phyloP scores from a whole-genome alignment of 2,329 filamentous ascomycete species.

The Talaromyces verruculosus region DNA sequence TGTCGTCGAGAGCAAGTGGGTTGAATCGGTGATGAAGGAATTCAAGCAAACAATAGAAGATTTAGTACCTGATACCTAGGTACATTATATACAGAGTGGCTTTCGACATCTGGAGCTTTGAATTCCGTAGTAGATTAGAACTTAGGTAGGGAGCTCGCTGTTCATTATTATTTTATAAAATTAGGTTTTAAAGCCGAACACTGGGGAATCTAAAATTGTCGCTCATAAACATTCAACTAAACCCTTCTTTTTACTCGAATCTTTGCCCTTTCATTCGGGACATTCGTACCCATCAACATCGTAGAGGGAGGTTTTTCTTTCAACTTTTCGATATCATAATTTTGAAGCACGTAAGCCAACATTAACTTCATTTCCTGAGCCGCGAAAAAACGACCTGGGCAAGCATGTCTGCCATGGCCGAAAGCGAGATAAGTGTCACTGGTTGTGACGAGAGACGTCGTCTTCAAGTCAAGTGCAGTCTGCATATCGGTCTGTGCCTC shows the following conservation, averaged over 20 bases:
- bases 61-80: background rate
- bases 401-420: conserved; percentile 56
- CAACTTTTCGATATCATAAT: conserved; percentile 29
- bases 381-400: conserved; percentile 34
- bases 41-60: background rate
- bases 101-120: background rate
- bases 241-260: background rate
- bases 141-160: too few relatives aligned
- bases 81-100: too few relatives aligned
- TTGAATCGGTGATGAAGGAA: background rate
- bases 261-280: conserved; percentile 5
- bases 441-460: conserved; percentile 51
- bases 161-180: background rate
- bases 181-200: too few relatives aligned
- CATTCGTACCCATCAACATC: conserved; percentile 8
- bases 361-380: conserved; percentile 29
- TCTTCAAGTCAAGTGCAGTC: conserved; percentile 1
- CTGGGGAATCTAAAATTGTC: too few relatives aligned
- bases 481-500: background rate
- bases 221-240: background rate
- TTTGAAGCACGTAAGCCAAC: conserved; percentile 30
- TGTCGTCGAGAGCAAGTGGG: background rate
- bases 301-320: background rate
- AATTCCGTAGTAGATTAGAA: background rate
- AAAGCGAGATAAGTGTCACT: conserved; percentile 54